phyloP scores from a whole-genome alignment of 139 green algal genomes.

The Micromonas pusilla region DNA sequence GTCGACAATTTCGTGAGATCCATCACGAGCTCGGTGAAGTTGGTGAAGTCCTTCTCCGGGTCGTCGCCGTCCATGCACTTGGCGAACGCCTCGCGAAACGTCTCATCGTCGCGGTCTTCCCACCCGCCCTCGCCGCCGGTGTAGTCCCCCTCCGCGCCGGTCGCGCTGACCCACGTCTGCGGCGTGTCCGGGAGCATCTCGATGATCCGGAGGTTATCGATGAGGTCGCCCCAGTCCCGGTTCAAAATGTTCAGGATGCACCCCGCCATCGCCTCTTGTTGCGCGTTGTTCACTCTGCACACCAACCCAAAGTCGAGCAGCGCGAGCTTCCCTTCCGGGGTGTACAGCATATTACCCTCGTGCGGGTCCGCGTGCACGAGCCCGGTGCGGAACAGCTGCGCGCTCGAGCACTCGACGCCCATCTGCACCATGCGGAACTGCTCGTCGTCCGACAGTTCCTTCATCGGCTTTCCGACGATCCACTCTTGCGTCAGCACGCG shows the following conservation, averaged over 20 bases:
- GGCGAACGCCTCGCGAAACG: conserved; percentile 23
- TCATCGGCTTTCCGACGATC: conserved; percentile 30
- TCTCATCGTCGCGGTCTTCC: conserved; percentile 23
- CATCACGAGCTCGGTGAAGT: conserved; percentile 33
- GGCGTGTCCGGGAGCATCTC: conserved; percentile 29
- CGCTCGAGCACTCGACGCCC: conserved; percentile 28
- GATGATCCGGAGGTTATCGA: conserved; percentile 35
- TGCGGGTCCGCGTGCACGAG: conserved; percentile 36
- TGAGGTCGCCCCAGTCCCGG: conserved; percentile 27
- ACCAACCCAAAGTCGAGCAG: conserved; percentile 37
- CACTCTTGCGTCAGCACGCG: conserved; percentile 35
- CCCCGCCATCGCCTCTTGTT: conserved; percentile 36
- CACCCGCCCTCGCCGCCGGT: conserved; percentile 7
- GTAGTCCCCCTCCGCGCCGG: conserved; percentile 13
- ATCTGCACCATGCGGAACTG: conserved; percentile 31
- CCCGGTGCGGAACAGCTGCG: conserved; percentile 32
- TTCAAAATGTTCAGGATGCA: conserved; percentile 36
- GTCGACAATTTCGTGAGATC: conserved; percentile 29
- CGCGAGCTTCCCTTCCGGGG: conserved; percentile 28
- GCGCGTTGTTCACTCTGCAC: conserved; percentile 23
- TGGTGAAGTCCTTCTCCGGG: not conserved
- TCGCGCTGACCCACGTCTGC: conserved; percentile 27
- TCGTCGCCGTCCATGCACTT: conserved; percentile 26
- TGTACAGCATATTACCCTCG: conserved; percentile 38
- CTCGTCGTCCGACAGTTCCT: conserved; percentile 22